Evolutionary conservation across 2,329 filamentous ascomycete genomes (phyloP), one percentile per base, ranked within the genome.

Genomic region (Gaeumannomyces tritici): DNA sequence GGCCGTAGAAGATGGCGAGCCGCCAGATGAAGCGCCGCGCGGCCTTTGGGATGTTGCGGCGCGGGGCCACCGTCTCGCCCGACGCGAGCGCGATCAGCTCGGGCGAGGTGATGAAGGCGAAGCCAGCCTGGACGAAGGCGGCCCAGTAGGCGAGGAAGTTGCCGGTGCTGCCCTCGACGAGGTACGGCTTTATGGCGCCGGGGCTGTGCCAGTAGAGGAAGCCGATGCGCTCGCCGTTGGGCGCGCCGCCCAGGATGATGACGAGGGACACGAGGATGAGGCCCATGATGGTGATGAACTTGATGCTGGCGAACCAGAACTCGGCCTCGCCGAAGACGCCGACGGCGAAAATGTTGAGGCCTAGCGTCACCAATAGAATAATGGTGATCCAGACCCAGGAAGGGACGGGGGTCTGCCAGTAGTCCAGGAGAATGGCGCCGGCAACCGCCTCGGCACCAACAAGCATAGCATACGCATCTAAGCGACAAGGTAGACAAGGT

Each of bases 11-110:
- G 66, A 87, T 69, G 56, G 83, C 78, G 24, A 88, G 80, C 65
- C 86, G 83, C 75, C 78, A 85, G 67, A 87, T 78, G 67, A 86
- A 86, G 57, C 84, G 81, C 21, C 79, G 76, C 5, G 85, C 83
- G 0, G 85, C 85, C 74, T 86, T 87, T 63, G 87, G 86, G 63
- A 89, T 84, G 73, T 87, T 87, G 69, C 81, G 79, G 61, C 85
- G 81, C 2, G 87, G 87, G 27, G 86, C 83, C 29, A 84, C 75
- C 1, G 85, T 84, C 76, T 89, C 86, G 57, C 84, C 86, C 6
- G 85, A 86, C 1, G 87, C 85, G 24, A 85, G 77, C 24, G 80
- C 81, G 64, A 78, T 76, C 18, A 89, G 78, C 70, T 90, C 88
- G 21, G 85, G 83, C 1, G 82, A 84, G 7, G 82, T 83, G 69